Percentiles rank a stretch among this genome's conserved stretches.
phyloP scores from a whole-genome alignment of 192 early-diverging fungal genomes.

The Coemansia javaensis region DNA sequence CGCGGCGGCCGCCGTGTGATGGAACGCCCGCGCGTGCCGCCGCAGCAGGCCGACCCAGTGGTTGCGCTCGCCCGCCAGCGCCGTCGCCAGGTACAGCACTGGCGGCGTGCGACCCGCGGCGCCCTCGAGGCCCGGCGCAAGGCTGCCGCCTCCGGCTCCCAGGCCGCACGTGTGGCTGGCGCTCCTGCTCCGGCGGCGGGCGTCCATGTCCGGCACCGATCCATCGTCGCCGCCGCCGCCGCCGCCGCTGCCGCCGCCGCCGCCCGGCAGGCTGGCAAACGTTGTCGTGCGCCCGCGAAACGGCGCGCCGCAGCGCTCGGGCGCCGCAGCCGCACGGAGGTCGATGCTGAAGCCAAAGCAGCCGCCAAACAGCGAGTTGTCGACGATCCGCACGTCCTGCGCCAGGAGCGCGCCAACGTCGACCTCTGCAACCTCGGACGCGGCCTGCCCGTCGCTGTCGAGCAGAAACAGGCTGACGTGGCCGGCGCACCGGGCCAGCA shows the following conservation, averaged over 20 bases:
- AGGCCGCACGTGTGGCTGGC: background rate
- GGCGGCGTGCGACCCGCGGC: conserved; percentile 3
- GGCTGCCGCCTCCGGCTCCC: background rate
- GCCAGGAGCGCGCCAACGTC: conserved; percentile 11
- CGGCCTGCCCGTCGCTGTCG: conserved; percentile 22
- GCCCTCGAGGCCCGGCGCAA: background rate
- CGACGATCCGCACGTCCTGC: conserved; percentile 27
- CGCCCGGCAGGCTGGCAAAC: too few species aligned
- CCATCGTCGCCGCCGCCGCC: background rate
- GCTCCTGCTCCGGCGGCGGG: conserved; percentile 6
- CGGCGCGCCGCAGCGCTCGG: background rate
- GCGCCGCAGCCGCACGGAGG: background rate
- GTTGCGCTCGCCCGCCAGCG: conserved; percentile 34
- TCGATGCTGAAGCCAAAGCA: conserved; percentile 28
- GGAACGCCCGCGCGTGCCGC: conserved; percentile 5
- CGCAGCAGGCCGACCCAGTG: conserved; percentile 35
- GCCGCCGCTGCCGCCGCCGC: too few species aligned
- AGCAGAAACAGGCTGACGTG: conserved; percentile 32
- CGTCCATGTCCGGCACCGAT: background rate
- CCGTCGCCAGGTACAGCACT: conserved; percentile 25
- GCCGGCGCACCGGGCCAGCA: conserved; percentile 24
- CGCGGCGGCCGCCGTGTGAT: background rate
- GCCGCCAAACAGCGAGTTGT: conserved; percentile 40
- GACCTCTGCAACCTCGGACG: conserved; percentile 31
- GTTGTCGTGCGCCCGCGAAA: too few species aligned